Conservation (phyloP, 805 yeast genomes). For the Pichia gijzeniarum region DNA sequence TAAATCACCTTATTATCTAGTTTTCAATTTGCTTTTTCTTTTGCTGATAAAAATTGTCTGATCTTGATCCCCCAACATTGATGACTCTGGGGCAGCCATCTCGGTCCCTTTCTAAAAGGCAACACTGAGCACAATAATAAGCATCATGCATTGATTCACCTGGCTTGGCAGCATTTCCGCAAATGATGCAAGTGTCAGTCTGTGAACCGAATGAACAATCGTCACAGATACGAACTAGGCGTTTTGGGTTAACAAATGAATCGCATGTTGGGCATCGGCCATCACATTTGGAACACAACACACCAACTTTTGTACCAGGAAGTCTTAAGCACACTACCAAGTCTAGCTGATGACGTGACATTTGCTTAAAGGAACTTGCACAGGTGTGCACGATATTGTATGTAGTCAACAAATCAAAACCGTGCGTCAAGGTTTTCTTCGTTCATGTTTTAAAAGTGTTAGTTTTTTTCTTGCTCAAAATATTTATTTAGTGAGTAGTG, state of each 20-base stretch:
- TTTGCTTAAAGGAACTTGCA: conserved; percentile 20
- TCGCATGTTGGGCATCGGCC: conserved; percentile 91
- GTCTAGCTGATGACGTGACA: conserved; percentile 90
- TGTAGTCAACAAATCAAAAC: too few relatives aligned
- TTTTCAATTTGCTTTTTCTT: conserved; percentile 28
- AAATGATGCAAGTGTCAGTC: conserved; percentile 66
- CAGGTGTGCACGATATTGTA: too few relatives aligned
- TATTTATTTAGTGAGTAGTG: too few relatives aligned
- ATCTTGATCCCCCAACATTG: conserved; percentile 71
- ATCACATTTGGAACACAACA: conserved; percentile 78
- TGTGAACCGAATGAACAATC: conserved; percentile 74
- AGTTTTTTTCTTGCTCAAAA: background rate
- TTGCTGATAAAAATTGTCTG: conserved; percentile 59
- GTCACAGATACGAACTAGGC: conserved; percentile 68
- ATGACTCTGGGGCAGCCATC: conserved; percentile 90
- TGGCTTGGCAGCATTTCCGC: conserved; percentile 42
- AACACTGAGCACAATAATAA: conserved; percentile 82
- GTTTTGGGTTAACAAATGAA: conserved; percentile 67
- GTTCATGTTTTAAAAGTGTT: too few relatives aligned
- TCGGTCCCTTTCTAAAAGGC: conserved; percentile 65
- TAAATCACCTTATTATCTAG: too few relatives aligned
- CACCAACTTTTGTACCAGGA: conserved; percentile 69
- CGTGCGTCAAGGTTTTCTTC: background rate
- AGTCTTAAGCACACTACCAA: conserved; percentile 77
- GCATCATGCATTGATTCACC: conserved; percentile 57